A percentile compares a stretch with the other conserved stretches of the same genome.
These are phyloP conservation scores for Ustilago hordei DNA, from an alignment of 1,284 basidiomycete genomes.

Conservation along the genomic window DNA sequence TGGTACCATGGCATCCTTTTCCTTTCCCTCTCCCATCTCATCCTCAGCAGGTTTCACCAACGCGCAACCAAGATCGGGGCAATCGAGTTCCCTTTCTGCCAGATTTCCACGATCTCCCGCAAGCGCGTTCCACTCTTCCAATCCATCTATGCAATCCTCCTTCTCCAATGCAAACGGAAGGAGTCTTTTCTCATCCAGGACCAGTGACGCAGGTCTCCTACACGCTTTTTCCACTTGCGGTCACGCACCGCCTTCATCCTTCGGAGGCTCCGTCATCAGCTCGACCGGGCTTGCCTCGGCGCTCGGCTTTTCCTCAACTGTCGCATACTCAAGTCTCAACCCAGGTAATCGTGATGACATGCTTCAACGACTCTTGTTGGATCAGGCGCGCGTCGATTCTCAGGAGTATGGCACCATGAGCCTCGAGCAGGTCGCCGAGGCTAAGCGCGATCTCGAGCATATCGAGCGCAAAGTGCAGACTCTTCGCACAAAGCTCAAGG, in stretches of 20 bases:
- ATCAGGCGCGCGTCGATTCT: conserved; percentile 53
- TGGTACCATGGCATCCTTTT: conserved; percentile 32
- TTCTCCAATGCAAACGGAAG: conserved; percentile 23
- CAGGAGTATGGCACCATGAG: conserved; percentile 49
- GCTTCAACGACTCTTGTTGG: conserved; percentile 46
- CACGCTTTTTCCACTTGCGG: conserved; percentile 27
- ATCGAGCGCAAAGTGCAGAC: conserved; percentile 45
- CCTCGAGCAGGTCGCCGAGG: conserved; percentile 54
- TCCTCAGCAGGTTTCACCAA: conserved; percentile 6
- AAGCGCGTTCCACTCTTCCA: conserved; percentile 32
- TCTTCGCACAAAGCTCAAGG: conserved; percentile 55
- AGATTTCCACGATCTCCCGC: conserved; percentile 19
- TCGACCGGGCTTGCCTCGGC: conserved; percentile 17
- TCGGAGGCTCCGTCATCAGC: conserved; percentile 40
- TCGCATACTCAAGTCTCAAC: conserved; percentile 26
- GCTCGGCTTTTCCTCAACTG: conserved; percentile 22
- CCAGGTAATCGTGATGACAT: conserved; percentile 42
- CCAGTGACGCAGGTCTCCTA: conserved; percentile 27
- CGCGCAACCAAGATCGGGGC: not conserved
- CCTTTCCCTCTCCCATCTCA: conserved; percentile 26
- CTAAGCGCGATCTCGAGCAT: conserved; percentile 53
- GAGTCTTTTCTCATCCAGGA: conserved; percentile 9
- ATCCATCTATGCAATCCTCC: conserved; percentile 37
- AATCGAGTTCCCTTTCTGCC: conserved; percentile 11
- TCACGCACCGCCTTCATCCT: conserved; percentile 49